phyloP scores from a whole-genome alignment of 106 monocot genomes.

The Cymbidium sinense region DNA sequence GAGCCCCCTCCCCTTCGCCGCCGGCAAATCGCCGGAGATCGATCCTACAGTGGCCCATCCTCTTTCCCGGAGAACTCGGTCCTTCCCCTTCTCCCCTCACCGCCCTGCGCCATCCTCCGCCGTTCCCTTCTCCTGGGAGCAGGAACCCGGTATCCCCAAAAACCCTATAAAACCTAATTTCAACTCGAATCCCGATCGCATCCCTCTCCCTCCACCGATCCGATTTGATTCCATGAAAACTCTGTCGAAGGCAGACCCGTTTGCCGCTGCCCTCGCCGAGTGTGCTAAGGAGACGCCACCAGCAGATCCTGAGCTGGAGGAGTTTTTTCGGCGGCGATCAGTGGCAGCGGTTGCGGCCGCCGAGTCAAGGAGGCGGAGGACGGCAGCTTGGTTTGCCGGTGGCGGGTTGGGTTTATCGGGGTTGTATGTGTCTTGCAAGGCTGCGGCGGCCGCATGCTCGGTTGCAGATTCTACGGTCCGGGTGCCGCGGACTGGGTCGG shows the following conservation, averaged over 20 bases:
- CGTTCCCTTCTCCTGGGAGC: slow-evolving; percentile 60
- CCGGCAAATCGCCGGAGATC: not conserved
- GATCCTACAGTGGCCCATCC: not conserved
- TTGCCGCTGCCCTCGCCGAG: slow-evolving; percentile 31
- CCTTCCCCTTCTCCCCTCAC: slow-evolving; percentile 4
- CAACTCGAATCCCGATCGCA: not conserved
- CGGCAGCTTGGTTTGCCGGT: slow-evolving; percentile 5
- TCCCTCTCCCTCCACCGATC: slow-evolving; percentile 27
- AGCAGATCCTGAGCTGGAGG: not conserved
- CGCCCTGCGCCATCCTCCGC: slow-evolving; percentile 11
- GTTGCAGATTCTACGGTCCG: slow-evolving; percentile 24
- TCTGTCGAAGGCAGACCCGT: slow-evolving; percentile 19
- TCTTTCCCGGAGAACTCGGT: not conserved
- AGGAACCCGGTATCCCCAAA: slow-evolving; percentile 43
- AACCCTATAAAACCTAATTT: not conserved
- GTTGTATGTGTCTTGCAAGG: slow-evolving; percentile 39
- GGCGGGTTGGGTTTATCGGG: slow-evolving; percentile 9
- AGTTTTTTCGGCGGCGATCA: not conserved
- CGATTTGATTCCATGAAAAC: slow-evolving; percentile 12
- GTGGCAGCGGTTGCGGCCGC: not conserved
- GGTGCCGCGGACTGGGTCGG: not conserved
- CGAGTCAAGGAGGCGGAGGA: not conserved
- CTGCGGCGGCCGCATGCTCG: slow-evolving; percentile 22
- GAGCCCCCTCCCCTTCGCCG: not conserved
- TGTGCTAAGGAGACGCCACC: slow-evolving; percentile 22